Evolutionary conservation across 768 basidiomycete genomes (phyloP), one percentile per base, ranked within the genome.

Genomic region (Cystobasidium ongulense): DNA sequence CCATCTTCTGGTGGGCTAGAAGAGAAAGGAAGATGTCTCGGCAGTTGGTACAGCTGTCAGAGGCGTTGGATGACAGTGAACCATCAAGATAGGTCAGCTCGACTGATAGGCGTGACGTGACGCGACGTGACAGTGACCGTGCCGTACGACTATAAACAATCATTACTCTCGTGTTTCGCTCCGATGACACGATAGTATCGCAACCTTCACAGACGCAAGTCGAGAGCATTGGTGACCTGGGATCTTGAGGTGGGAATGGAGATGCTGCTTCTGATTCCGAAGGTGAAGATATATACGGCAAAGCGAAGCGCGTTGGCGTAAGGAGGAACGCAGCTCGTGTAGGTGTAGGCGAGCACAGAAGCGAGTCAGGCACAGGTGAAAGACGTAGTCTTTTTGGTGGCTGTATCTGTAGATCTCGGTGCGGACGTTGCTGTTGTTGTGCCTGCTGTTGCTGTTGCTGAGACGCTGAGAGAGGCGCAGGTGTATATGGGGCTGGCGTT

Each of bases 301-400:
- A 11, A 53, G 29, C 43, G 43, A 50, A 50, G 11, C 65, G 52
- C 21, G 68, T 54, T 36, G 68, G 50, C 5, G 68, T 71, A 23
- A 71, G 68, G 7, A 54, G 27, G 68, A 71, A 71, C 3, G 25
- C 33, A 18, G 43, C 25, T 35, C 54, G 10, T 36, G 68, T 71
- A n/a, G 68, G 68, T 3, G 68, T 71, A 29, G 68, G 68, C 8
- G 68, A 71, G 54, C 33, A 33, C 68, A 71, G 27, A 29, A 53
- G 21, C 33, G 35, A 5, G 29, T 71, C 68, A 3, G 41, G 33
- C 23, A 39, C 36, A 36, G 68, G 68, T 13, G 68, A 71, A 1
- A 71, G 31, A 1, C 33, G 29, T 25, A 52, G 43, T 21, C 21
- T 71, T 21, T 31, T 7, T 11, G 68, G 68, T 8, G 46, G 41